Base-by-base conservation (phyloP, 148 eudicot genomes). In the Chenopodium quinoa region DNA sequence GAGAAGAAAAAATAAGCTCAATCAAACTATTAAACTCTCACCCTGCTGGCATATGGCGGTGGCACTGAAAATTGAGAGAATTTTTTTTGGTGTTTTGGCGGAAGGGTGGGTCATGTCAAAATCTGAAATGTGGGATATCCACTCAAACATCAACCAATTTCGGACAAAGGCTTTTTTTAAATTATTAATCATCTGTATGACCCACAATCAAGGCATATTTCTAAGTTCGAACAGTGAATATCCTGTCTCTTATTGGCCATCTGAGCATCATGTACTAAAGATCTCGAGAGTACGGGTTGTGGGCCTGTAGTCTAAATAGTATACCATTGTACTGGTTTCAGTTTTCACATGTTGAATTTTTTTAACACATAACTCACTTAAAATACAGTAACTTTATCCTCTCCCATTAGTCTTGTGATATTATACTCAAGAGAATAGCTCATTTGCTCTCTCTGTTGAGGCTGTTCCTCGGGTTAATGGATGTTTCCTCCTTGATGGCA, bases 401-500 rank as follows among this genome's bases (percentile, higher is more conserved):
- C 62, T 14, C 62, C 62, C 22, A 19, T 17, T 56, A 56, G 19
- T 56, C 62, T 56, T 17, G 20, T 56, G 22, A 14, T 17, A 16
- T 56, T 13, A 3, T 56, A 20, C 22, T 40, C 52, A 71, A 40
- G 3, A 40, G 29, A 34, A 71, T 72, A 4, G 46, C 54, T 22
- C 54, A n/a, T 44, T 40, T n/a, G 14, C 29, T n/a, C 62, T 14
- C 22, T 44, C 19, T 66, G 63, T 69, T 66, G 16, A 50, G 16
- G 65, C n/a, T 81, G 67, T 19, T 44, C 31, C 14, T 62, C 71
- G 37, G 20, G 17, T 46, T 78, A 4, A 23, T 63, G 31, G 14
- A 31, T 79, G 7, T 58, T 46, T 74, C 40, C 70, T 68, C 32
- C 46, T 58, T 68, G 27, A 67, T 79, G 71, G 52, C 75, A 79